Evolutionary conservation across 208 protist genomes (phyloP).

Genomic region (Trypanosoma grayi): DNA sequence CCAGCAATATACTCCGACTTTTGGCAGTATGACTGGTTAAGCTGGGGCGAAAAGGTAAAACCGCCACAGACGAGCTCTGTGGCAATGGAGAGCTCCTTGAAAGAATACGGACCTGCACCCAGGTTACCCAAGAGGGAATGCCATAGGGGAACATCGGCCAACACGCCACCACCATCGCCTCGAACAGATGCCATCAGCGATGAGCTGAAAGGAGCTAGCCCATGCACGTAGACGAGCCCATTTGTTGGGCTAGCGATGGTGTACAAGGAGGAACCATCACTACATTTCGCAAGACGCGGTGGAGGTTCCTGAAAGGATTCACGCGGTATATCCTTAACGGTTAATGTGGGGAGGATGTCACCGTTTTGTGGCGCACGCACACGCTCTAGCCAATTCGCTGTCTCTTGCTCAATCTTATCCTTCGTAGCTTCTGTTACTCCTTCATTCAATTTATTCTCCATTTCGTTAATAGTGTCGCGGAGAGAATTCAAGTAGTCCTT

Average conservation of each 20-base stretch:
- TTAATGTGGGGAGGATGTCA: conserved; percentile 81
- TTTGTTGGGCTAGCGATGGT: conserved; percentile 80
- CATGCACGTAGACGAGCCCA: conserved; percentile 90
- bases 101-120: conserved; percentile 63
- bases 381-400: conserved; percentile 59
- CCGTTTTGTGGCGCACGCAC: conserved; percentile 60
- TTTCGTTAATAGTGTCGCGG: conserved; percentile 48
- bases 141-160: conserved; percentile 49
- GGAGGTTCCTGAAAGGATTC: conserved; percentile 75
- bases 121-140: conserved; percentile 56
- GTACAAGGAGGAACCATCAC: conserved; percentile 29
- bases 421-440: conserved; percentile 52
- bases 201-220: conserved; percentile 62
- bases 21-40: conserved; percentile 71
- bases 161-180: conserved; percentile 21
- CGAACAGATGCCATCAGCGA: conserved; percentile 32
- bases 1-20: conserved; percentile 60
- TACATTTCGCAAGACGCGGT: conserved; percentile 25
- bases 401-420: conserved; percentile 52
- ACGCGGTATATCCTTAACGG: conserved; percentile 69
- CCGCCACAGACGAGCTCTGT: conserved; percentile 81
- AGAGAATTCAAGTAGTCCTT: conserved; percentile 60
- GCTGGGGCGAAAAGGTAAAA: conserved; percentile 65
- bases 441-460: conserved; percentile 60
- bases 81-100: conserved; percentile 78